phyloP scores from a whole-genome alignment of 257 asterid genomes.

The Lithospermum erythrorhizon region DNA sequence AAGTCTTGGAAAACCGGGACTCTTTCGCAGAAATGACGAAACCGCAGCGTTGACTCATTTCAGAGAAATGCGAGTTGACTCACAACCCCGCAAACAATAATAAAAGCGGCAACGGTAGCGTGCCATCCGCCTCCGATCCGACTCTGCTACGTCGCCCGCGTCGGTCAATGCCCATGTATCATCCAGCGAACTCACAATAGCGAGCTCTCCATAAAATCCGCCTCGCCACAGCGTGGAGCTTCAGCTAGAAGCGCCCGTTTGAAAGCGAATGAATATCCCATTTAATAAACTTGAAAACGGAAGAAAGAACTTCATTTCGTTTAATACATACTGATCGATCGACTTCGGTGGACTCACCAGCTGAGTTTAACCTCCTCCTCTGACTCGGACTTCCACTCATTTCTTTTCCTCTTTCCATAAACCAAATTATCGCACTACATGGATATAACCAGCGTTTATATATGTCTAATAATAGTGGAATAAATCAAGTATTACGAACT shows the following conservation, averaged over 20 bases:
- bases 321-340: constrained; percentile 34
- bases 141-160: constrained; percentile 22
- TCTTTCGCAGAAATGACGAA: constrained; percentile 48
- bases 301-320: constrained; percentile 47
- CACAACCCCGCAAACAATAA: constrained; percentile 76
- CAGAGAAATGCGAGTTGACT: constrained; percentile 41
- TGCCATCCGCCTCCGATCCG: constrained; percentile 63
- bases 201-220: constrained; percentile 71
- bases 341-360: constrained; percentile 20
- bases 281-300: constrained; percentile 38
- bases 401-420: background rate
- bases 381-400: constrained; percentile 27
- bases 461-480: no score
- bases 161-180: constrained; percentile 29
- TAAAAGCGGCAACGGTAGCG: constrained; percentile 69
- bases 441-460: background rate
- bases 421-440: background rate
- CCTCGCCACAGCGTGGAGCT: constrained; percentile 56
- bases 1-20: constrained; percentile 77
- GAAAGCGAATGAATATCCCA: constrained; percentile 62
- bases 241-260: constrained; percentile 35
- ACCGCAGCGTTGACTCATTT: constrained; percentile 24
- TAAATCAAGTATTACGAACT: no score
- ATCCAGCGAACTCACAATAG: constrained; percentile 54
- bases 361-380: constrained; percentile 11